Evolutionary conservation across 2,329 filamentous ascomycete genomes (phyloP).

Genomic region (Xylariaceae sp.): DNA sequence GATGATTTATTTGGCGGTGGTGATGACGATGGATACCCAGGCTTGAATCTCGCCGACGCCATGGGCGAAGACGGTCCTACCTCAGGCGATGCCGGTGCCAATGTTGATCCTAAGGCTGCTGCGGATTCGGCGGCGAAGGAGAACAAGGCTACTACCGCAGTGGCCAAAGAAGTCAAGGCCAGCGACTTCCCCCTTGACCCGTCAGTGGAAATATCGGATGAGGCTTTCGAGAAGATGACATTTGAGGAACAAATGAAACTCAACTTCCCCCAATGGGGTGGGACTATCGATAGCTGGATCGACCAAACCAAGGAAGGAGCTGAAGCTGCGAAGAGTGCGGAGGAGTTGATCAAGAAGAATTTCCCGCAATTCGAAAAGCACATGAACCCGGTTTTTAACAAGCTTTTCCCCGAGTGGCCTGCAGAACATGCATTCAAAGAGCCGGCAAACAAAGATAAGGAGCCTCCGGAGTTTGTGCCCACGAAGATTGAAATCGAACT

Average conservation of each 20-base stretch:
- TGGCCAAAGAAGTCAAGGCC: slow-evolving; percentile 4
- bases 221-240: slow-evolving; percentile 34
- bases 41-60: slow-evolving; percentile 38
- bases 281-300: slow-evolving; percentile 35
- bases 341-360: slow-evolving; percentile 70
- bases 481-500: slow-evolving; percentile 87
- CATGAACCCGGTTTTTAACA: slow-evolving; percentile 70
- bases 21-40: slow-evolving; percentile 38
- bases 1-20: slow-evolving; percentile 67
- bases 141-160: background rate
- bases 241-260: slow-evolving; percentile 36
- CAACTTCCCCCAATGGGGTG: slow-evolving; percentile 42
- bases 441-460: slow-evolving; percentile 70
- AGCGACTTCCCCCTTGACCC: slow-evolving; percentile 15
- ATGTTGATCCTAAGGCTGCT: background rate
- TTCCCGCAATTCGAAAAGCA: slow-evolving; percentile 78
- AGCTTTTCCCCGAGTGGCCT: slow-evolving; percentile 75
- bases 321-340: slow-evolving; percentile 64
- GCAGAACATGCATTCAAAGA: slow-evolving; percentile 74
- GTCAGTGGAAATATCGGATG: slow-evolving; percentile 30
- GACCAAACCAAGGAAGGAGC: slow-evolving; percentile 46
- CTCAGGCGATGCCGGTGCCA: background rate
- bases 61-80: no score
- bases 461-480: slow-evolving; percentile 59
- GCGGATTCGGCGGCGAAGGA: background rate